Percentiles rank a stretch among this genome's conserved stretches.
Evolutionary conservation across 192 early-diverging fungal species (phyloP).

Genomic region (Backusella circina): DNA sequence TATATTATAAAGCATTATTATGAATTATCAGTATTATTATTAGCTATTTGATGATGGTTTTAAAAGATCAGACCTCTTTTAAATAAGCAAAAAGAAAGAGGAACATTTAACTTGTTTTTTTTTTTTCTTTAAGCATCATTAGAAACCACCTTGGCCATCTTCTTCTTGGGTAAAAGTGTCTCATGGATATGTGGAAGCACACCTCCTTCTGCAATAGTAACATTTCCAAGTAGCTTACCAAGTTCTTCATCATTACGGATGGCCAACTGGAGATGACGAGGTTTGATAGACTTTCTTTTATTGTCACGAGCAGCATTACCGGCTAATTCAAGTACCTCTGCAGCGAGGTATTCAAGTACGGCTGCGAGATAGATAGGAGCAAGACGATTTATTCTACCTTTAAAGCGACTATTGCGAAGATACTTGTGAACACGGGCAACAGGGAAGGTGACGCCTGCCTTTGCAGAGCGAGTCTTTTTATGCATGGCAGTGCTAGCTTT

Average conservation of each 20-base stretch:
- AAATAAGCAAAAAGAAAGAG: too few species aligned
- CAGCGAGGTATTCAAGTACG: constrained; percentile 86
- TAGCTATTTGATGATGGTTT: too few species aligned
- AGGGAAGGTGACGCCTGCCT: constrained; percentile 86
- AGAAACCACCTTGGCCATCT: constrained; percentile 24
- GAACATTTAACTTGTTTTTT: too few species aligned
- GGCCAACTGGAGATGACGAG: constrained; percentile 83
- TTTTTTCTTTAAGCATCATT: constrained; percentile 37
- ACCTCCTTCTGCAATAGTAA: constrained; percentile 87
- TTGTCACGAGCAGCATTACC: constrained; percentile 89
- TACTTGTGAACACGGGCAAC: constrained; percentile 49
- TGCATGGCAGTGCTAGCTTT: too few species aligned
- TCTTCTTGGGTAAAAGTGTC: constrained; percentile 63
- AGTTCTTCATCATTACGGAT: constrained; percentile 90
- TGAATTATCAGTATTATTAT: too few species aligned
- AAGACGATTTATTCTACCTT: constrained; percentile 68
- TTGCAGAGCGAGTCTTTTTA: constrained; percentile 45
- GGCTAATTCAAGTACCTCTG: constrained; percentile 87
- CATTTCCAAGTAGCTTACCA: constrained; percentile 84
- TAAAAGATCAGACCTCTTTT: too few species aligned
- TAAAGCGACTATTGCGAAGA: neutral
- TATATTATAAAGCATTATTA: too few species aligned
- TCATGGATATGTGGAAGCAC: constrained; percentile 71
- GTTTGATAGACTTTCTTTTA: constrained; percentile 87
- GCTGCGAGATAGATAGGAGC: constrained; percentile 83